Evolutionary conservation across 345 rosid species (phyloP), one percentile per base, ranked within the genome.

Genomic region (Angophora floribunda): DNA sequence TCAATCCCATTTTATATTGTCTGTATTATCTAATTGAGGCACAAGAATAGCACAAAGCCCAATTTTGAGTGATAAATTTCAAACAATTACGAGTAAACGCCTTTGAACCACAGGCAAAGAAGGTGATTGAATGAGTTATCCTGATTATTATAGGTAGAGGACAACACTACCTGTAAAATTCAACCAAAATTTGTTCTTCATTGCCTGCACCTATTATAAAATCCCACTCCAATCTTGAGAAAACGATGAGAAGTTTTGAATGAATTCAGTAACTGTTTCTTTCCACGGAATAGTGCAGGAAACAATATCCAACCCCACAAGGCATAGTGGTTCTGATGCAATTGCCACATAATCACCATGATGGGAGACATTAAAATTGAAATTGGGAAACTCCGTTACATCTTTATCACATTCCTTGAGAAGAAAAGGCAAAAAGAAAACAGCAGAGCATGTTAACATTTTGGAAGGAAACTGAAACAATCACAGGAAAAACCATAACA

Each of bases 271-370:
- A 88, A 94, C 57, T 10, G 93, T 90, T 91, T 94, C 96, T 52
- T 63, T 90, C 78, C 80, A 53, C 4, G 94, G 96, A 87, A 90
- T 30, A 52, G 19, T 30, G 88, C 85, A 91, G 85, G 90, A 91
- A 87, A 95, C 95, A n/a, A 94, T 86, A 87, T 95, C 96, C 90
- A 95, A 88, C 26, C 97, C 97, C 80, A 94, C 96, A 78, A 94
- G 94, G 89, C 96, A 94, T 36, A 94, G 90, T 85, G 97, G 96
- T 86, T 95, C 97, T 86, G 96, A 94, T 91, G 95, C 96, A 86
- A 95, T 93, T 63, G 93, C 95, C 90, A 95, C 96, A 88, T 89
- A 95, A 90, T 95, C 95, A 84, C 97, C 97, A 49, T 95, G 95
- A 87, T 95, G 97, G 84, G 97, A 95, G 47, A 93, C 95, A 88